These are phyloP conservation scores for Candida labiduridarum DNA, from an alignment of 1,139 yeast species.

Conservation along the genomic window DNA sequence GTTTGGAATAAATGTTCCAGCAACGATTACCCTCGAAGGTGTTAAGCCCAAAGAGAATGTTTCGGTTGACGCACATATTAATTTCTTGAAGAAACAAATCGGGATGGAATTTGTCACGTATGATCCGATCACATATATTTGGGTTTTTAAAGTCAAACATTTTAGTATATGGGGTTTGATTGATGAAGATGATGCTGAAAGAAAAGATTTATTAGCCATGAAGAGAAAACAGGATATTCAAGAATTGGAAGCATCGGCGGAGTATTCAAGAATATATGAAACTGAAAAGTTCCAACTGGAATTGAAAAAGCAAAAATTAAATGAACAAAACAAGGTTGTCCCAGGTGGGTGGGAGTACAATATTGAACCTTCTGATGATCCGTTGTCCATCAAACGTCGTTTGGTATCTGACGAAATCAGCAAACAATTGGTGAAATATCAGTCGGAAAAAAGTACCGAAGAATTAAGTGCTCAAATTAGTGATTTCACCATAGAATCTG, in stretches of 20 bases:
- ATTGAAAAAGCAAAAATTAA: slow-evolving; percentile 38
- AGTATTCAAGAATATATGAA: slow-evolving; percentile 33
- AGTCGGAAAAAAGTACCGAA: slow-evolving; percentile 20
- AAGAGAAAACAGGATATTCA: slow-evolving; percentile 34
- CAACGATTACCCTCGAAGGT: slow-evolving; percentile 75
- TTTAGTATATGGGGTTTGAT: slow-evolving; percentile 93
- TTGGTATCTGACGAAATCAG: slow-evolving; percentile 33
- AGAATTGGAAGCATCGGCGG: slow-evolving; percentile 26
- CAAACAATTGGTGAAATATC: slow-evolving; percentile 24
- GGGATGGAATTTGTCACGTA: slow-evolving; percentile 84
- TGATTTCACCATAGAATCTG: slow-evolving; percentile 35
- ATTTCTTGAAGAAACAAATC: slow-evolving; percentile 44
- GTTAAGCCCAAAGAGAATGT: slow-evolving; percentile 48
- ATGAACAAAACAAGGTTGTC: slow-evolving; percentile 29
- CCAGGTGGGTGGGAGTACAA: slow-evolving; percentile 42
- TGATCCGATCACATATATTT: slow-evolving; percentile 72
- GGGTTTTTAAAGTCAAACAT: slow-evolving; percentile 87
- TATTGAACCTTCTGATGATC: slow-evolving; percentile 21
- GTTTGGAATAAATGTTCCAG: slow-evolving; percentile 78
- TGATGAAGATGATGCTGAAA: slow-evolving; percentile 68
- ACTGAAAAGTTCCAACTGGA: slow-evolving; percentile 32
- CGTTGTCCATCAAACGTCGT: slow-evolving; percentile 25
- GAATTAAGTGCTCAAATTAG: slow-evolving; percentile 29
- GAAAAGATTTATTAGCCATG: slow-evolving; percentile 29
- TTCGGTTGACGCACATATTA: slow-evolving; percentile 41